phyloP scores from a whole-genome alignment of 192 early-diverging fungal species.

The Mortierella claussenii region DNA sequence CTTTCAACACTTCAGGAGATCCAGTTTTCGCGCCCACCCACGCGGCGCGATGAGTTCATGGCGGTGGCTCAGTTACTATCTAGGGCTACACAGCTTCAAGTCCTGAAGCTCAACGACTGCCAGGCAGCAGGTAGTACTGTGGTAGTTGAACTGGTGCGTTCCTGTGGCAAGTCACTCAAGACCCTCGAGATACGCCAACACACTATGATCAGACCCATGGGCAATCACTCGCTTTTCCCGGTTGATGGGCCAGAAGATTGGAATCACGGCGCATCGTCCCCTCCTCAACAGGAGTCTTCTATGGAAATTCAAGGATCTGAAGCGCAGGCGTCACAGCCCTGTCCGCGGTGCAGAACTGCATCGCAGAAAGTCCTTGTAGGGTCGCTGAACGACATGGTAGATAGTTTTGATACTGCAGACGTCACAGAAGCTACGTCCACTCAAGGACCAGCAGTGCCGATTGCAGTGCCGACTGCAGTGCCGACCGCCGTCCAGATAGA shows the following conservation, averaged over 20 bases:
- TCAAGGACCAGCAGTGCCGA: background rate
- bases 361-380: too few relatives aligned
- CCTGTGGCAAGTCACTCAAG: conserved; percentile 15
- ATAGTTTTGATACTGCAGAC: background rate
- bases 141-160: conserved; percentile 9
- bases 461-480: background rate
- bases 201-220: background rate
- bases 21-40: conserved; percentile 11
- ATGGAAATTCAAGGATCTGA: background rate
- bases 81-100: background rate
- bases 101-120: conserved; percentile 18
- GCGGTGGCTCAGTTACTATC: conserved; percentile 15
- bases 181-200: conserved; percentile 26
- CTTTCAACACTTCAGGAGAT: conserved; percentile 6
- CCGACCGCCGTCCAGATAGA: background rate
- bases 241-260: conserved; percentile 22
- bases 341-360: too few relatives aligned
- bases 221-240: conserved; percentile 21
- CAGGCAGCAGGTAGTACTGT: conserved; percentile 13
- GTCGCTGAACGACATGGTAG: background rate
- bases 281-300: background rate
- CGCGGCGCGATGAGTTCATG: conserved; percentile 13
- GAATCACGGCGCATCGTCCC: background rate
- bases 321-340: background rate
- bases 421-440: background rate